A percentile compares a stretch with the other conserved stretches of the same genome.
Evolutionary conservation across 1,284 basidiomycete genomes (phyloP).

Genomic region (Kalmanozyma brasiliensis): DNA sequence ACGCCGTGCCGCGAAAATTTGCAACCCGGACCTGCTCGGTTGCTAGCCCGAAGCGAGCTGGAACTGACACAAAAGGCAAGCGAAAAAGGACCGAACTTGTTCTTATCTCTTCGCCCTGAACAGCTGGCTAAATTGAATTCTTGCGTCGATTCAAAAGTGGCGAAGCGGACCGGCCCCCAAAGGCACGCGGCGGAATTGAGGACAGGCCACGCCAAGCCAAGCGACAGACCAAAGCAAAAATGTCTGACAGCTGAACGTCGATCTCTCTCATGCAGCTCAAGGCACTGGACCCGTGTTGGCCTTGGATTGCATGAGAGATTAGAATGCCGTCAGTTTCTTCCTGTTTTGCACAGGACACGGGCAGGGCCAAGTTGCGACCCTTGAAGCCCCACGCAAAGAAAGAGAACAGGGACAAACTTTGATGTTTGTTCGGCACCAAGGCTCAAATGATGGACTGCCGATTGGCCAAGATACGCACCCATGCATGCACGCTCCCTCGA

Average conservation of each 20-base stretch:
- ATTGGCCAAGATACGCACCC: slow-evolving; percentile 54
- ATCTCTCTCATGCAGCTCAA: slow-evolving; percentile 10
- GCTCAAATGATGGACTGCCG: slow-evolving; percentile 44
- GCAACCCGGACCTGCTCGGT: too few species aligned
- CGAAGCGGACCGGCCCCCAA: background rate
- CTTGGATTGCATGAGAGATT: slow-evolving; percentile 4
- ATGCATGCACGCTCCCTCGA: too few species aligned
- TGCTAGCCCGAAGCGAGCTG: too few species aligned
- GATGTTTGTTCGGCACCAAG: slow-evolving; percentile 29
- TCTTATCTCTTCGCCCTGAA: too few species aligned
- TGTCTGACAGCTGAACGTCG: slow-evolving; percentile 26
- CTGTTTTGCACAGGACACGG: too few species aligned
- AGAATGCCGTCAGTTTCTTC: background rate
- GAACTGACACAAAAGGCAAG: too few species aligned
- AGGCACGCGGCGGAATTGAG: background rate
- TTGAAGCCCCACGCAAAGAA: too few species aligned
- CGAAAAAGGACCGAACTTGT: too few species aligned
- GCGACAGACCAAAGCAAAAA: background rate
- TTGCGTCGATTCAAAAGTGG: too few species aligned
- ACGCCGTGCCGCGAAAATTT: too few species aligned
- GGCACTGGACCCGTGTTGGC: slow-evolving; percentile 16
- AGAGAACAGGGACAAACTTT: slow-evolving; percentile 8
- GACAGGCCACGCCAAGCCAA: too few species aligned
- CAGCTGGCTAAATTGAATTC: background rate
- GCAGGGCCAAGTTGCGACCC: too few species aligned